Conservation (phyloP, 495 filamentous ascomycete species). For the Hypomontagnella monticulosa region DNA sequence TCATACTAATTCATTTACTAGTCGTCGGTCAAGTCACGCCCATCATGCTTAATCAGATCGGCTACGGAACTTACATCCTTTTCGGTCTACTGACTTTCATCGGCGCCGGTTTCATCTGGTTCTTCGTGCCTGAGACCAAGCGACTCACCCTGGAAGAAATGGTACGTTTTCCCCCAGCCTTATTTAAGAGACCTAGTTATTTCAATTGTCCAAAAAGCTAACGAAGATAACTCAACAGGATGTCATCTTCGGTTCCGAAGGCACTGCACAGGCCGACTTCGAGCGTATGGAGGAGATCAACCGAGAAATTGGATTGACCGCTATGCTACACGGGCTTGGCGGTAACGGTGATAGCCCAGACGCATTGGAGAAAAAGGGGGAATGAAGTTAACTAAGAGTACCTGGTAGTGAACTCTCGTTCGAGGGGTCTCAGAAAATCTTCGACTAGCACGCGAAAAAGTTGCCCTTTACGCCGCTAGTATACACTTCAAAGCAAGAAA, state of each 20-base stretch:
- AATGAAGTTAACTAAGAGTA: slow-evolving; percentile 25
- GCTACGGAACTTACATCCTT: slow-evolving; percentile 82
- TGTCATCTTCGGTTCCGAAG: slow-evolving; percentile 77
- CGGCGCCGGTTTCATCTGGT: slow-evolving; percentile 76
- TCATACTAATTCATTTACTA: slow-evolving; percentile 18
- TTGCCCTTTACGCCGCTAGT: too few relatives aligned
- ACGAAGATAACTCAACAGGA: slow-evolving; percentile 63
- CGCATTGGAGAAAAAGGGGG: slow-evolving; percentile 30
- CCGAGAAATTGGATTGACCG: slow-evolving; percentile 70
- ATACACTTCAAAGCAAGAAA: too few relatives aligned
- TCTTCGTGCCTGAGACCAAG: slow-evolving; percentile 80
- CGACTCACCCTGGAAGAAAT: slow-evolving; percentile 67
- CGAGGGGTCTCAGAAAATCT: too few relatives aligned
- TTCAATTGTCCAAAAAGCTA: slow-evolving; percentile 4
- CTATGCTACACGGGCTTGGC: slow-evolving; percentile 47
- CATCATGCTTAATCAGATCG: slow-evolving; percentile 74
- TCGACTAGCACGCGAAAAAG: too few relatives aligned
- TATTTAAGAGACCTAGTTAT: neutral
- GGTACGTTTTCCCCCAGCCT: slow-evolving; percentile 54
- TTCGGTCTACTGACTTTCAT: slow-evolving; percentile 77
- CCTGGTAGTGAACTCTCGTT: neutral
- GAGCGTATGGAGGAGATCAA: slow-evolving; percentile 79
- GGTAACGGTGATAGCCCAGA: slow-evolving; percentile 32
- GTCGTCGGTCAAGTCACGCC: slow-evolving; percentile 79
- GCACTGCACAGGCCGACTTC: slow-evolving; percentile 74